A percentile compares a stretch with the other conserved stretches of the same genome.
Conservation (phyloP, 2,329 filamentous ascomycete species). For the Aspergillus quadrilineatus region DNA sequence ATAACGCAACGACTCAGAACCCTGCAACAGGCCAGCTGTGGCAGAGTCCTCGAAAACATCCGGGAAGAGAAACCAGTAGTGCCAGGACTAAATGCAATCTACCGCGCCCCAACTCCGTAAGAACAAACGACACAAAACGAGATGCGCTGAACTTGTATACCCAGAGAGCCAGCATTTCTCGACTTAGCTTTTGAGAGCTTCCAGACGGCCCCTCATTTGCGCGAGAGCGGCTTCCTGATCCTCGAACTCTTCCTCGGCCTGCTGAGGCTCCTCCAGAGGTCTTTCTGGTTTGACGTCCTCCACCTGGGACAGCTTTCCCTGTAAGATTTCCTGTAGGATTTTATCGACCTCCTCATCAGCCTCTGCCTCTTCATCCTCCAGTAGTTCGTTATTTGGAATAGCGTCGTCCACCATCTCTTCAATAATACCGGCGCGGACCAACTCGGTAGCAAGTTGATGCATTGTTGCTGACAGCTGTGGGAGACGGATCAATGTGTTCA, state of each 20-base stretch:
- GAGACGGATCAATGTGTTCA: constrained; percentile 79
- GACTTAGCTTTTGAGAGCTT: constrained; percentile 80
- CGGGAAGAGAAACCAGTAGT: neutral
- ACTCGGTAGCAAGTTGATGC: constrained; percentile 79
- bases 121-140: constrained; percentile 6
- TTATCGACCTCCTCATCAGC: constrained; percentile 87
- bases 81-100: constrained; percentile 12
- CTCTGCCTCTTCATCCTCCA: constrained; percentile 71
- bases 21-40: constrained; percentile 26
- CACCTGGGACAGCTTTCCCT: constrained; percentile 71
- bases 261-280: constrained; percentile 53
- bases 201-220: constrained; percentile 87
- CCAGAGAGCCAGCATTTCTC: neutral
- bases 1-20: neutral
- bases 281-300: constrained; percentile 57
- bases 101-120: constrained; percentile 19
- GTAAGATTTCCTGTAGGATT: constrained; percentile 85
- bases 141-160: neutral
- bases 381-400: constrained; percentile 69
- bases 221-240: constrained; percentile 87
- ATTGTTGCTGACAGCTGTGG: constrained; percentile 88
- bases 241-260: constrained; percentile 70
- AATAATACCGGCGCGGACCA: constrained; percentile 93
- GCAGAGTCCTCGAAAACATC: constrained; percentile 17
- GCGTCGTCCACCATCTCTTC: constrained; percentile 94